Evolutionary conservation across 257 asterid genomes (phyloP), one percentile per base, ranked within the genome.

Genomic region (Solanum dulcamara): DNA sequence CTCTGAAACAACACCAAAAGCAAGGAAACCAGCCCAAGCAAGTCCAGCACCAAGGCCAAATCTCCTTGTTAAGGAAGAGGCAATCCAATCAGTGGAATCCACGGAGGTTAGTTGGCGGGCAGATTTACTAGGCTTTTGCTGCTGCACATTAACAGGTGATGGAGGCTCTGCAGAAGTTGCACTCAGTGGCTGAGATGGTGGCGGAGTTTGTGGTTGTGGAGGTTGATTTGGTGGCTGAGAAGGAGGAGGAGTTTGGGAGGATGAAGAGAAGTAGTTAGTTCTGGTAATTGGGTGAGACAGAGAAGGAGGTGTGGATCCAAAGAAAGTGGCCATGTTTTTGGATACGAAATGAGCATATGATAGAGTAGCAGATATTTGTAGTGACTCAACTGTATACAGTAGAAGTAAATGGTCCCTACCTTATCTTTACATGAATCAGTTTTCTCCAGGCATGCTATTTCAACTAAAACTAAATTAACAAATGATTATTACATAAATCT

Each of bases 21-120:
- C 94, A 42, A 94, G 91, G 86, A 93, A 94, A 60, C 94, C 96
- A 11, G 92, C 97, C 98, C 98, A 96, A 7, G 97, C 96, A 50
- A 96, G 94, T 13, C 99, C 98, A 48, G 97, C 96, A 48, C 99
- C 99, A 72, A 96, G 90, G 24, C 99, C 99, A 81, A 93, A 93
- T 80, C 98, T 92, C 85, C 98, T 90, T 0, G 99, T 96, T 64
- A 96, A 88, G 30, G 87, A 82, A 44, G 97, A 90, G 12, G 97
- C 97, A 84, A 94, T 88, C 97, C 97, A 94, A 59, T 96, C 99
- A 4, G 99, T 94, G 28, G 98, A 92, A 14, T 92, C 99, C 3
- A 75, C 94, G 2, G 46, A 83, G n/a, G 90, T 84, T 64, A 86
- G 79, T 10, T 15, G 86, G n/a, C 64, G 85, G 2, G 86, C 13